phyloP scores from a whole-genome alignment of 805 yeast genomes.

The Priceomyces castillae region DNA sequence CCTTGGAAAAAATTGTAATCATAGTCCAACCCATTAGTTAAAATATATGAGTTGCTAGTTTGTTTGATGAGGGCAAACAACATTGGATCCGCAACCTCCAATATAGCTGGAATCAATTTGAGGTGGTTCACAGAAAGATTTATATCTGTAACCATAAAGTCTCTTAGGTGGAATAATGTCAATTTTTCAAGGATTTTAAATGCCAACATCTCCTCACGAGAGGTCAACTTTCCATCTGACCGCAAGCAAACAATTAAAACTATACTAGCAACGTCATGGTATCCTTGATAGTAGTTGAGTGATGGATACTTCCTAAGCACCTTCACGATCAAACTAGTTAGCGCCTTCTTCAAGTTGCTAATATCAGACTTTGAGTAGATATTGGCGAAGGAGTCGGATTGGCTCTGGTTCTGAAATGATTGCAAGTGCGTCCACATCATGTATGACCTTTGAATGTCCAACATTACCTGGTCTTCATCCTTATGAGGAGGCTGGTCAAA shows the following conservation, averaged over 20 bases:
- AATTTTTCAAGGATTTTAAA: slow-evolving; percentile 52
- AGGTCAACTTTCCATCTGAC: slow-evolving; percentile 8
- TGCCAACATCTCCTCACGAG: slow-evolving; percentile 27
- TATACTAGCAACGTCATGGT: slow-evolving; percentile 79
- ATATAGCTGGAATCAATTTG: slow-evolving; percentile 59
- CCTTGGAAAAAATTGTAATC: slow-evolving; percentile 54
- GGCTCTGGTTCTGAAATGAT: slow-evolving; percentile 15
- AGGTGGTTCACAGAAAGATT: slow-evolving; percentile 66
- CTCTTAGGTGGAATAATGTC: slow-evolving; percentile 66
- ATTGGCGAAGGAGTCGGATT: slow-evolving; percentile 28
- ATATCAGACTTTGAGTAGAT: slow-evolving; percentile 31
- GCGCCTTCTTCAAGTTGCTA: slow-evolving; percentile 35
- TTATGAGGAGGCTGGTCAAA: slow-evolving; percentile 46
- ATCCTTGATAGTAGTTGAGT: slow-evolving; percentile 86
- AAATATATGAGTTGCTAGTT: slow-evolving; percentile 22
- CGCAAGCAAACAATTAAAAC: slow-evolving; percentile 52
- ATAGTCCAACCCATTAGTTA: slow-evolving; percentile 25
- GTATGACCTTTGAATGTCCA: slow-evolving; percentile 77
- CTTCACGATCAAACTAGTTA: slow-evolving; percentile 45
- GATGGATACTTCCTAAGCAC: slow-evolving; percentile 60
- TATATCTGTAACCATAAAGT: slow-evolving; percentile 76
- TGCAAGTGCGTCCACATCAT: slow-evolving; percentile 34
- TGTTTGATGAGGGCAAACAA: slow-evolving; percentile 44
- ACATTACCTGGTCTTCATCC: slow-evolving; percentile 75
- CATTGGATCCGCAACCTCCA: slow-evolving; percentile 47